Conservation (phyloP, 352 stramenopile species). For the Phytopythium kandeliae region DNA sequence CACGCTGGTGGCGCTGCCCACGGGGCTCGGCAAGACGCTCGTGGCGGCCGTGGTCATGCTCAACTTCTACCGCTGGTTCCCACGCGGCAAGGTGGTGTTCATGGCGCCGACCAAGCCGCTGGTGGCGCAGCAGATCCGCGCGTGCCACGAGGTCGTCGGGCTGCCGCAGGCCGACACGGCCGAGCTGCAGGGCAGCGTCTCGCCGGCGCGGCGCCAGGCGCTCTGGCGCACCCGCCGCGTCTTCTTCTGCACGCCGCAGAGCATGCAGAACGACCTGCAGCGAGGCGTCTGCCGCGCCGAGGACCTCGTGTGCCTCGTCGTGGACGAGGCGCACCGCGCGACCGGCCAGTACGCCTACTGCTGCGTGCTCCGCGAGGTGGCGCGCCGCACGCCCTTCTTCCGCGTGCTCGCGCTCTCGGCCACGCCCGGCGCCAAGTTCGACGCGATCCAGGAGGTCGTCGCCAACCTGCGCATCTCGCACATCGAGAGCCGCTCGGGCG, state of each 20-base stretch:
- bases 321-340: constrained; percentile 97
- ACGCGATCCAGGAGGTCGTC: constrained; percentile 95
- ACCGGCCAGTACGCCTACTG: constrained; percentile 97
- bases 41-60: constrained; percentile 99
- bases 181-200: constrained; percentile 81
- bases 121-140: constrained; percentile 97
- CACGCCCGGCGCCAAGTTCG: constrained; percentile 95
- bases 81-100: constrained; percentile 93
- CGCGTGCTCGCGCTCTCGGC: constrained; percentile 94
- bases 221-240: constrained; percentile 93
- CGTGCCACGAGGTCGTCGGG: constrained; percentile 93
- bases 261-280: constrained; percentile 94
- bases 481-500: constrained; percentile 94
- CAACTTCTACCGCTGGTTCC: constrained; percentile 99
- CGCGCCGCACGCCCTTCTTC: constrained; percentile 71
- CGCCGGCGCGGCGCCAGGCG: constrained; percentile 50
- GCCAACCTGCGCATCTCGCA: constrained; percentile 92
- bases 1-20: constrained; percentile 98
- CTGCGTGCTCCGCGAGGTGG: constrained; percentile 81
- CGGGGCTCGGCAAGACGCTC: constrained; percentile 98
- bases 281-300: constrained; percentile 65
- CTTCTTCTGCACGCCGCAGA: constrained; percentile 99
- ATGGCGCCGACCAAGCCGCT: constrained; percentile 97
- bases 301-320: constrained; percentile 94
- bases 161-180: constrained; percentile 87